phyloP scores from a whole-genome alignment of 2,329 filamentous ascomycete species.

The Atkinsonella hypoxylon region DNA sequence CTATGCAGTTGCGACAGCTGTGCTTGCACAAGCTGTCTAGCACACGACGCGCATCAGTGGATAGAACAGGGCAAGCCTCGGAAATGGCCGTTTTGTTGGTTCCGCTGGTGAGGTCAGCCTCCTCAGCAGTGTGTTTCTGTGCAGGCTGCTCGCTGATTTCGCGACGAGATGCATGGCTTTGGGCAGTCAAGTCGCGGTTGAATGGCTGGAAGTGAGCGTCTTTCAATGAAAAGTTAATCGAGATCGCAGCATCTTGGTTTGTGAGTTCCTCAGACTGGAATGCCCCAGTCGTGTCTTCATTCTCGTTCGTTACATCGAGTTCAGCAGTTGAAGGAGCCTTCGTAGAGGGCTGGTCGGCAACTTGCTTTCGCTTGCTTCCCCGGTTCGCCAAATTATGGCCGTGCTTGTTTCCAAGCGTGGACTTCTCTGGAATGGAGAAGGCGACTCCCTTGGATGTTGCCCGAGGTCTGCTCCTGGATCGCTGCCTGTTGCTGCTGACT shows the following conservation, averaged over 20 bases:
- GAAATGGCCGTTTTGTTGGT: conserved; percentile 15
- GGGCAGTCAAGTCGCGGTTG: conserved; percentile 10
- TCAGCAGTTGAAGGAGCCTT: conserved; percentile 10
- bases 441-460: conserved; percentile 20
- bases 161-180: conserved; percentile 15
- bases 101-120: conserved; percentile 14
- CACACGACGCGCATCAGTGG: conserved; percentile 38
- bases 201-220: conserved; percentile 6
- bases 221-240: conserved; percentile 18
- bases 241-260: conserved; percentile 22
- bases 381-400: conserved; percentile 26
- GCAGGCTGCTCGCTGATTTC: conserved; percentile 15
- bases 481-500: conserved; percentile 17
- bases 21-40: conserved; percentile 43
- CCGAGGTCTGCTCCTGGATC: conserved; percentile 15
- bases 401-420: conserved; percentile 15
- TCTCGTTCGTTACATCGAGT: conserved; percentile 17
- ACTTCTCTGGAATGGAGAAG: conserved; percentile 28
- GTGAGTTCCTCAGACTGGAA: conserved; percentile 22
- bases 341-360: background rate
- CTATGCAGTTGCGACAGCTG: conserved; percentile 42
- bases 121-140: conserved; percentile 13
- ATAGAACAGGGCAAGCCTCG: conserved; percentile 33
- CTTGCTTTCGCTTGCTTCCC: conserved; percentile 28
- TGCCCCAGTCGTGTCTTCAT: conserved; percentile 23